Evolutionary conservation across 208 protist genomes (phyloP).

Genomic region (Leishmania gerbilli): DNA sequence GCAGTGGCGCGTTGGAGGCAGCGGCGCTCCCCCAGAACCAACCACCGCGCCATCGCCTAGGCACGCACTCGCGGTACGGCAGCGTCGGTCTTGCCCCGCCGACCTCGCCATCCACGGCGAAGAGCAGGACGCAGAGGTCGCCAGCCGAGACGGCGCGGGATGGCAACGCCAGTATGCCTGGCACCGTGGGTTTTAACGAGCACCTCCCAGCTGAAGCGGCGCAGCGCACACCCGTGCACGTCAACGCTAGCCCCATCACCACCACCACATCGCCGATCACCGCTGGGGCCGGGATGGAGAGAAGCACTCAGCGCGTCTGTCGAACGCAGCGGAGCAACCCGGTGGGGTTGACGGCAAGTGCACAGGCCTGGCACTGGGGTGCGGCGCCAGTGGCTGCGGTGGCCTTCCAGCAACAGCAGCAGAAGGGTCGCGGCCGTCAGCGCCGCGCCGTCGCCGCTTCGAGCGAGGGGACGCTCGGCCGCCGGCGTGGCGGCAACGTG

Average conservation of each 20-base stretch:
- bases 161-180: slow-evolving; percentile 12
- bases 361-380: slow-evolving; percentile 35
- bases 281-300: neutral
- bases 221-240: slow-evolving; percentile 18
- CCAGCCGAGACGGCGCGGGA: slow-evolving; percentile 4
- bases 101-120: neutral
- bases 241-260: slow-evolving; percentile 3
- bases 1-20: neutral
- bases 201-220: slow-evolving; percentile 2
- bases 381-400: neutral
- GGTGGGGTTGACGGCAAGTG: slow-evolving; percentile 9
- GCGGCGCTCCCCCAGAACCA: neutral
- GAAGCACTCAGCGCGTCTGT: neutral
- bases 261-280: neutral
- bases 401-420: slow-evolving; percentile 4
- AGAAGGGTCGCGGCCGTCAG: slow-evolving; percentile 8
- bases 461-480: neutral
- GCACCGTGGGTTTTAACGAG: neutral
- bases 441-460: neutral
- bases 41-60: neutral
- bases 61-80: neutral
- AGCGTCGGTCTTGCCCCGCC: slow-evolving; percentile 1
- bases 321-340: slow-evolving; percentile 14
- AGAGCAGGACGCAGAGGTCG: slow-evolving; percentile 7
- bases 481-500: slow-evolving; percentile 1